Percentiles rank a stretch among this genome's conserved stretches.
Evolutionary conservation across 148 eudicot species (phyloP).

Genomic region (Limonium bicolor): DNA sequence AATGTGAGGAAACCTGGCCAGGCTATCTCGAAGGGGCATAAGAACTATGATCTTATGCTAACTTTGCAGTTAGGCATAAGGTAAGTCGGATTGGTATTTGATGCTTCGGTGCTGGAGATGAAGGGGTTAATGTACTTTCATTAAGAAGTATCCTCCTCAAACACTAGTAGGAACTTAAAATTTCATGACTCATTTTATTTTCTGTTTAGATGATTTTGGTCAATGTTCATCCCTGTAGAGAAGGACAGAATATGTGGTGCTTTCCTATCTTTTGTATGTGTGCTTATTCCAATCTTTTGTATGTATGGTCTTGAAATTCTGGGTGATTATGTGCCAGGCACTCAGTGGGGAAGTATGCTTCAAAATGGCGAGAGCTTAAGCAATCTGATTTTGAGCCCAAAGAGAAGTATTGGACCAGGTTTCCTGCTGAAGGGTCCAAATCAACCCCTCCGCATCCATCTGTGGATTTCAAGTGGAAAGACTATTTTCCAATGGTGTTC

Average conservation of each 20-base stretch:
- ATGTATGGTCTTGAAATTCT: conserved; percentile 8
- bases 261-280: neutral
- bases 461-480: conserved; percentile 67
- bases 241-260: no score
- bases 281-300: neutral
- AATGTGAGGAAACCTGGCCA: conserved; percentile 39
- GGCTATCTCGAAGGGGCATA: conserved; percentile 37
- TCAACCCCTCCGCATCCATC: conserved; percentile 74
- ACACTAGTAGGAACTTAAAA: no score
- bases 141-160: no score
- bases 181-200: no score
- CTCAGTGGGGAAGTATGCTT: conserved; percentile 56
- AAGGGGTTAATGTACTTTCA: no score
- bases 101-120: no score
- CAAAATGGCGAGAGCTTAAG: conserved; percentile 33
- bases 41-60: conserved; percentile 61
- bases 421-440: conserved; percentile 53
- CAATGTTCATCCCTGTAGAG: no score
- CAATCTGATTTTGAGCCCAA: conserved; percentile 36
- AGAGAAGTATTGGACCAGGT: conserved; percentile 49
- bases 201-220: no score
- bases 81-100: conserved; percentile 13
- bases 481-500: conserved; percentile 70
- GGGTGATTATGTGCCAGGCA: conserved; percentile 29
- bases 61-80: conserved; percentile 58